Base-by-base conservation (phyloP, 1,139 yeast species). In the Yamadazyma buinensis region DNA sequence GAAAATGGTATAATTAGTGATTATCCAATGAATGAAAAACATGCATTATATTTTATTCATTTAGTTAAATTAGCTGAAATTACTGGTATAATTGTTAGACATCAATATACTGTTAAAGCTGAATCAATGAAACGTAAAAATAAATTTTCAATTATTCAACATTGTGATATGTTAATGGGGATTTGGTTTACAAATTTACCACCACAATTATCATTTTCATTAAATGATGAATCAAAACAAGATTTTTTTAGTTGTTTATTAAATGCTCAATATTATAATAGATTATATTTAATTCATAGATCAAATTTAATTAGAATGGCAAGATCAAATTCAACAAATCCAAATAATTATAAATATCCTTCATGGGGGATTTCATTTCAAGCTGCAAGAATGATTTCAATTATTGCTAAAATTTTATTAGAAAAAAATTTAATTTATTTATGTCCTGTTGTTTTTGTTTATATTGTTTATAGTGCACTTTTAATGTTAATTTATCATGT, bases 351-450 rank as follows among this genome's bases (percentile, higher is more conserved):
- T 51, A 75, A 72, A 37, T 82, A 80, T 54, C 88, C 92, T 1
- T 78, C 87, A 7, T 80, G 92, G 84, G 88, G 92, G 11, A 84
- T 85, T 42, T 83, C 90, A 2, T 84, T 84, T 64, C 90, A 84
- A 55, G 87, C 95, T 0, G 87, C 94, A 1, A 77, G 86, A 51
- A 82, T 83, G 83, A 80, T 84, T 42, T 76, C 84, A 6, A 68
- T 79, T 40, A 80, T 84, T 35, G 64, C 78, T 30, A 82, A 81
- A 39, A 77, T 76, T 39, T 49, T 84, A 42, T 57, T 73, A 24
- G 75, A 73, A 30, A 67, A 72, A 33, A 70, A 73, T 38, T 75
- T 76, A 47, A 53, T 80, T 38, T 61, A 61, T 41, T 70, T 71
- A 48, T 67, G 80, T 51, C 82, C 84, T 19, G 76, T 80, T 18